These are phyloP conservation scores for Aspergillus ostianus DNA, from an alignment of 495 filamentous ascomycete species.

Conservation along the genomic window DNA sequence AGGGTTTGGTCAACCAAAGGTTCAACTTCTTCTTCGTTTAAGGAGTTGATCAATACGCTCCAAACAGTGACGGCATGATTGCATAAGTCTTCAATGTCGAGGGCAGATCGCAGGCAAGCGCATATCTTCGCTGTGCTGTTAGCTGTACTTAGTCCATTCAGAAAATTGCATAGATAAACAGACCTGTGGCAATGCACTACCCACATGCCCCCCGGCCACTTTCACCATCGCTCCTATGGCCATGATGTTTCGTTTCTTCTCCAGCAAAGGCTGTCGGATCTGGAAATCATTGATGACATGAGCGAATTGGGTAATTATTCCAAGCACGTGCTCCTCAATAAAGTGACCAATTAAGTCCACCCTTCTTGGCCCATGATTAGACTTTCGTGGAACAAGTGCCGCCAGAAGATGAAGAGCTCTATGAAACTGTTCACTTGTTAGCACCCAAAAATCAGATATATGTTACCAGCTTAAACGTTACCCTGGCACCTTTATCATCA, in stretches of 20 bases:
- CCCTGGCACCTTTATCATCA: conserved; percentile 56
- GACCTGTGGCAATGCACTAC: conserved; percentile 83
- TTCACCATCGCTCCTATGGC: conserved; percentile 88
- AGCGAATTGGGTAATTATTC: conserved; percentile 80
- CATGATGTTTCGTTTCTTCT: conserved; percentile 71
- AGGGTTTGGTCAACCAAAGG: conserved; percentile 82
- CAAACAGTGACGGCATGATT: conserved; percentile 80
- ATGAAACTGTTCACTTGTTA: conserved; percentile 47
- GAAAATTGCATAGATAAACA: conserved; percentile 7
- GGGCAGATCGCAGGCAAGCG: conserved; percentile 81
- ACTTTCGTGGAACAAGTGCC: conserved; percentile 56
- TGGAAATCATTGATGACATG: conserved; percentile 74
- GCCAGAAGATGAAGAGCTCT: conserved; percentile 68
- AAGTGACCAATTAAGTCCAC: conserved; percentile 66
- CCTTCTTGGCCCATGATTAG: conserved; percentile 48
- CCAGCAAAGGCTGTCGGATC: conserved; percentile 54
- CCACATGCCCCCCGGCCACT: conserved; percentile 64
- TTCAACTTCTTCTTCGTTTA: conserved; percentile 76
- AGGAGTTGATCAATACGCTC: conserved; percentile 68
- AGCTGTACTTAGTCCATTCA: conserved; percentile 5
- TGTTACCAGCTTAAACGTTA: conserved; percentile 16
- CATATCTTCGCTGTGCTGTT: conserved; percentile 57
- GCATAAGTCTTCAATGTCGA: conserved; percentile 68
- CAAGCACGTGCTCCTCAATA: conserved; percentile 80
- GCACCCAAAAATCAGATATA: conserved; percentile 24